Percentiles rank a stretch among this genome's conserved stretches.
Evolutionary conservation across 2,329 filamentous ascomycete species (phyloP).

Genomic region (Aspergillus sp.): DNA sequence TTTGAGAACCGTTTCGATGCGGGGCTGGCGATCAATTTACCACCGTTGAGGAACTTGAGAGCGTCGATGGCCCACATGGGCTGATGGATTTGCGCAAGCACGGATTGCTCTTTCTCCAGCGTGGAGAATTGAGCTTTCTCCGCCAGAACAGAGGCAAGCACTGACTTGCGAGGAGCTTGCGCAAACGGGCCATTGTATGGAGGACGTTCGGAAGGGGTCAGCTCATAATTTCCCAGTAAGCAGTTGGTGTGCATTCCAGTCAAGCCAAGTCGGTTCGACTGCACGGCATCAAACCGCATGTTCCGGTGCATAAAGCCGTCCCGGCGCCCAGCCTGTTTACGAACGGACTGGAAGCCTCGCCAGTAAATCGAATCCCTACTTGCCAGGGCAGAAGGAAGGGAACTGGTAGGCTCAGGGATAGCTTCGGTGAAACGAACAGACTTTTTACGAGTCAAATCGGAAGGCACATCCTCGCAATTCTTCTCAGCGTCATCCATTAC

Average conservation of each 20-base stretch:
- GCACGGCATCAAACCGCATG: slow-evolving; percentile 81
- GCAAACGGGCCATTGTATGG: slow-evolving; percentile 66
- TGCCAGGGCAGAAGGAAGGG: slow-evolving; percentile 33
- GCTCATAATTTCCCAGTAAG: slow-evolving; percentile 78
- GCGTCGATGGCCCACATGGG: slow-evolving; percentile 61
- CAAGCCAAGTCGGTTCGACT: slow-evolving; percentile 73
- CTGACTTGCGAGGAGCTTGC: slow-evolving; percentile 67
- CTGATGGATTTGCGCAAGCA: slow-evolving; percentile 63
- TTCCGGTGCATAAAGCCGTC: slow-evolving; percentile 84
- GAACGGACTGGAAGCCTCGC: slow-evolving; percentile 74
- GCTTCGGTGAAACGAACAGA: slow-evolving; percentile 28
- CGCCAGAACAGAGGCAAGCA: slow-evolving; percentile 57
- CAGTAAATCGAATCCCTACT: slow-evolving; percentile 78
- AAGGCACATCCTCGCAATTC: slow-evolving; percentile 6
- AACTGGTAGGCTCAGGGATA: slow-evolving; percentile 35
- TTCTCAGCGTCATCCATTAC: slow-evolving; percentile 12
- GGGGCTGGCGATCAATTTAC: slow-evolving; percentile 54
- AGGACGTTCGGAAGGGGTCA: slow-evolving; percentile 66
- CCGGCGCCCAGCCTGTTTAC: slow-evolving; percentile 58
- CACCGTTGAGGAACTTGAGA: slow-evolving; percentile 56
- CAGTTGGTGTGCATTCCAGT: slow-evolving; percentile 70
- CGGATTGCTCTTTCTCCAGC: slow-evolving; percentile 73
- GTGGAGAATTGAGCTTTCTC: slow-evolving; percentile 35
- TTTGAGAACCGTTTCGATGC: slow-evolving; percentile 34
- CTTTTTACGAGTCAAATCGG: slow-evolving; percentile 17